These are phyloP conservation scores for Scleroderma citrinum DNA, from an alignment of 768 basidiomycete species.

Conservation along the genomic window DNA sequence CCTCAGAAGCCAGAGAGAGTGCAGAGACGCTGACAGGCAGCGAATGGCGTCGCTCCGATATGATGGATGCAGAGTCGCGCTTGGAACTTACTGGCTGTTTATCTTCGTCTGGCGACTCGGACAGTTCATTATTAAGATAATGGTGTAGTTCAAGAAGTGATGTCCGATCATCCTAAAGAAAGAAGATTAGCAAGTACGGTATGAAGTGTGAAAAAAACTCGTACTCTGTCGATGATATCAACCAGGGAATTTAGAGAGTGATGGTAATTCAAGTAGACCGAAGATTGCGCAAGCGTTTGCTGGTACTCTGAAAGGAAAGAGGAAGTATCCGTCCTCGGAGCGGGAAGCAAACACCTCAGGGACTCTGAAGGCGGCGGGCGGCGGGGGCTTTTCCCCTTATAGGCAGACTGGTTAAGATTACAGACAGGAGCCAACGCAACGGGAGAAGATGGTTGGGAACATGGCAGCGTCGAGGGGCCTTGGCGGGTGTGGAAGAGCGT, in stretches of 20 bases:
- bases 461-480: conserved; percentile 29
- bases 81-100: conserved; percentile 14
- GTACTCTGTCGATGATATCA: conserved; percentile 74
- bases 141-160: conserved; percentile 73
- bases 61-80: conserved; percentile 34
- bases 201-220: conserved; percentile 19
- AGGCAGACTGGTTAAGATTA: conserved; percentile 49
- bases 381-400: conserved; percentile 37
- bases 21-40: conserved; percentile 61
- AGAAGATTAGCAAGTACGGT: not conserved
- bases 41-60: conserved; percentile 63
- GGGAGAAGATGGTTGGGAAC: conserved; percentile 24
- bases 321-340: conserved; percentile 10
- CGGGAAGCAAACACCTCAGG: conserved; percentile 41
- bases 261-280: conserved; percentile 71
- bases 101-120: conserved; percentile 18
- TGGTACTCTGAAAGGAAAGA: conserved; percentile 15
- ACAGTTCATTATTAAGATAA: conserved; percentile 42
- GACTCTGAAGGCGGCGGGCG: conserved; percentile 68
- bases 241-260: conserved; percentile 75
- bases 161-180: conserved; percentile 61
- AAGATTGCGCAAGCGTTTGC: conserved; percentile 30
- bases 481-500: conserved; percentile 68
- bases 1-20: conserved; percentile 53
- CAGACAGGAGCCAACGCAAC: conserved; percentile 14